These are phyloP conservation scores for Chrysanthemum makinoi DNA, from an alignment of 129 eudicot genomes.

Conservation along the genomic window DNA sequence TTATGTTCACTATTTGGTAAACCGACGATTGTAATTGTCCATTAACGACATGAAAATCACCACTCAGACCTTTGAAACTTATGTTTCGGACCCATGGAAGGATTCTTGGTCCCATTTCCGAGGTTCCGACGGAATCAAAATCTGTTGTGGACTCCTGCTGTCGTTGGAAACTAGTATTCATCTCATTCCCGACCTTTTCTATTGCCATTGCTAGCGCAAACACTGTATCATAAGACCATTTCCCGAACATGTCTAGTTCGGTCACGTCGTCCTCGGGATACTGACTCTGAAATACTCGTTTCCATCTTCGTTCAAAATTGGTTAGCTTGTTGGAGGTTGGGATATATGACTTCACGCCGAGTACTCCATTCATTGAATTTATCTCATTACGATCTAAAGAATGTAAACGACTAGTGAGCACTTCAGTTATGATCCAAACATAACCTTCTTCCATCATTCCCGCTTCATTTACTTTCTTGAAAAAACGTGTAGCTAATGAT, in stretches of 20 bases:
- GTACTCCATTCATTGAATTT: slow-evolving; percentile 41
- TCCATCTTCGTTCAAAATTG: not conserved
- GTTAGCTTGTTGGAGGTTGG: not conserved
- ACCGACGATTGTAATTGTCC: slow-evolving; percentile 3
- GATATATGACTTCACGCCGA: not conserved
- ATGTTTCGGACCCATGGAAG: slow-evolving; percentile 10
- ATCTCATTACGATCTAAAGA: slow-evolving; percentile 18
- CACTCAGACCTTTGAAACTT: not conserved
- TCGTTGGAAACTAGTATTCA: not conserved
- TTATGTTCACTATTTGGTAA: slow-evolving; percentile 6
- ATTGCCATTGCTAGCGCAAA: slow-evolving; percentile 3
- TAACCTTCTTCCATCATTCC: slow-evolving; percentile 54
- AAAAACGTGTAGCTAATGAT: slow-evolving; percentile 36
- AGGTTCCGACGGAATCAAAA: not conserved
- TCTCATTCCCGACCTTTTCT: not conserved
- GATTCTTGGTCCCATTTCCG: not conserved
- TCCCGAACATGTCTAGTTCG: slow-evolving; percentile 9
- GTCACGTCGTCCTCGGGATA: not conserved
- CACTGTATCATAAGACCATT: not conserved
- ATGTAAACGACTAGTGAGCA: slow-evolving; percentile 25
- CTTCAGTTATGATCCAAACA: slow-evolving; percentile 58
- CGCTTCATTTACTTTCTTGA: slow-evolving; percentile 30
- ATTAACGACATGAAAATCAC: not conserved
- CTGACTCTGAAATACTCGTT: not conserved
- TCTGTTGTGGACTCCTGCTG: not conserved